A percentile compares a stretch with the other conserved stretches of the same genome.
Evolutionary conservation across 2,329 filamentous ascomycete genomes (phyloP).

Genomic region (Teratosphaeria nubilosa): DNA sequence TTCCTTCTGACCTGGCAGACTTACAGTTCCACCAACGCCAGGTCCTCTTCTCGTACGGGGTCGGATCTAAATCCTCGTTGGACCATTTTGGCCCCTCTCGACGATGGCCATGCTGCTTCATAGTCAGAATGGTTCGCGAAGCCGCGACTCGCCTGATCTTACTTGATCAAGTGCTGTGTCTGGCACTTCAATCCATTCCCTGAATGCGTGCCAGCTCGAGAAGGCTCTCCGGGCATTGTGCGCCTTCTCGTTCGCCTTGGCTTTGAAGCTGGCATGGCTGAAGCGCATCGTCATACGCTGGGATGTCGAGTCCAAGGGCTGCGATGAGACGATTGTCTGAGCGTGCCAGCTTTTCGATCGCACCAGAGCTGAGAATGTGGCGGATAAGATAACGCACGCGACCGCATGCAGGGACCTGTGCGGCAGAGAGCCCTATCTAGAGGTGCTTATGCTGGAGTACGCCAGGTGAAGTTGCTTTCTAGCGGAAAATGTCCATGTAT

Average conservation of each 20-base stretch:
- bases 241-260: conserved; percentile 6
- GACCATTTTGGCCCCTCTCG: conserved; percentile 7
- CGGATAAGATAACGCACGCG: neutral
- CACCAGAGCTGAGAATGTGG: neutral
- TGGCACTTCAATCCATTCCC: conserved; percentile 13
- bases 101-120: conserved; percentile 7
- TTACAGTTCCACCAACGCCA: conserved; percentile 31
- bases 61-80: conserved; percentile 28
- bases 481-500: neutral
- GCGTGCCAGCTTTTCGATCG: neutral
- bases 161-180: conserved; percentile 13
- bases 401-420: neutral
- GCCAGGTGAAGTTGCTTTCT: too few relatives aligned
- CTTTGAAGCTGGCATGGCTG: neutral
- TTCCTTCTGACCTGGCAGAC: neutral
- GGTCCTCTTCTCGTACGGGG: conserved; percentile 29
- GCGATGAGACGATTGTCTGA: neutral
- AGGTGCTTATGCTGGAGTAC: neutral
- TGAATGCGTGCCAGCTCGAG: conserved; percentile 14
- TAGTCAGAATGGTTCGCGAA: neutral
- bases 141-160: neutral
- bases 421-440: neutral
- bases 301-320: neutral
- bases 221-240: conserved; percentile 10
- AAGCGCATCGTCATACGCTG: neutral